phyloP scores from a whole-genome alignment of 2,329 filamentous ascomycete genomes.

The Ceratocystis huliohia region DNA sequence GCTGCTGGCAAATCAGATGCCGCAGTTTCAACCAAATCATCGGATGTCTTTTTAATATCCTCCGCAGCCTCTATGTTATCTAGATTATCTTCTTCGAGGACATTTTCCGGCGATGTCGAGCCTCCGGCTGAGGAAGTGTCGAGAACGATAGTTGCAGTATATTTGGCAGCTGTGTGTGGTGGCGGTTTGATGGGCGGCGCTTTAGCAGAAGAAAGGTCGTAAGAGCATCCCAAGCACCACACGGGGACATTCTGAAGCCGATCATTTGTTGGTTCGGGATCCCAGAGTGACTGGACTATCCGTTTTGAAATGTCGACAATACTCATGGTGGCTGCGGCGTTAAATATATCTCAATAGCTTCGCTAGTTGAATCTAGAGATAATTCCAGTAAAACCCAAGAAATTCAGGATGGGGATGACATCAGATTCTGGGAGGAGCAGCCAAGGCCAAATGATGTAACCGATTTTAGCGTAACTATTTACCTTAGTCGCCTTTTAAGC shows the following conservation, averaged over 20 bases:
- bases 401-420: conserved; percentile 17
- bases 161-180: background rate
- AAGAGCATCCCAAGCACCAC: conserved; percentile 62
- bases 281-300: conserved; percentile 84
- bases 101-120: background rate
- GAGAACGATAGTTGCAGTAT: background rate
- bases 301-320: conserved; percentile 66
- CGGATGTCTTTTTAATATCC: conserved; percentile 32
- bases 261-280: conserved; percentile 76
- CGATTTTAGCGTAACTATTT: conserved; percentile 3
- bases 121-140: background rate
- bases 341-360: background rate
- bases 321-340: conserved; percentile 27
- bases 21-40: conserved; percentile 39
- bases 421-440: conserved; percentile 14
- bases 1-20: conserved; percentile 38
- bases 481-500: background rate
- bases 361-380: background rate
- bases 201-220: conserved; percentile 30
- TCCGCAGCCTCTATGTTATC: conserved; percentile 26
- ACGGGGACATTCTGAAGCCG: conserved; percentile 53
- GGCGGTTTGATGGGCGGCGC: background rate
- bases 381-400: background rate
- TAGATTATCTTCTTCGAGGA: background rate
- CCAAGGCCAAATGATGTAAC: conserved; percentile 9